Base-by-base conservation (phyloP, 495 filamentous ascomycete genomes). In the Pyrenopolyporus hunteri region DNA sequence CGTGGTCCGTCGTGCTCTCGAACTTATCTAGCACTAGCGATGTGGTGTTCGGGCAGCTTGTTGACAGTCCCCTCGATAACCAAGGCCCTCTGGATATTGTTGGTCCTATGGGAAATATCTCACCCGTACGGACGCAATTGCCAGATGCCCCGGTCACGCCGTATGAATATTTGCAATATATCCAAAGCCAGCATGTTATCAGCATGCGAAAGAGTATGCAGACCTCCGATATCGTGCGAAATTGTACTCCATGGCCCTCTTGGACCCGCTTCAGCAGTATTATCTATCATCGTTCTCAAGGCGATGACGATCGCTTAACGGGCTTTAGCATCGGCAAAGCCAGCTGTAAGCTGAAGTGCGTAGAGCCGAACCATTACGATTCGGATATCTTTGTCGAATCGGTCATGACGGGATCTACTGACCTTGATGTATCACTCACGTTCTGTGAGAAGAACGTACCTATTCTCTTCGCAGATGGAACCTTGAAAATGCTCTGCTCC, bases 251-350 rank as follows among this genome's bases (percentile, higher is more conserved):
- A 0, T 81, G 78, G 78, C 76, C 77, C 2, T 76, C 78, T 19
- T 81, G 78, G 78, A 76, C 75, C 4, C 76, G 76, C 1, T 78
- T 81, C 60, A 78, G 76, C 62, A 74, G 71, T 0, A 54, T 79
- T 8, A 71, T 81, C 2, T 75, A 75, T 37, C 78, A 80, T 40
- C 74, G 73, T 54, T 67, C 62, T 59, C 71, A 77, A 35, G 32
- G 25, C 29, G 57, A 59, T 20, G 51, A 53, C 11, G 40, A 35
- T 9, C 59, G 46, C 10, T 25, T 51, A 11, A 43, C 47, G 19
- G 72, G 76, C 44, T 79, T 80, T 48, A 68, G 71, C 44, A 70
- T 80, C 16, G 78, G 77, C 26, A 40, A 66, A 7, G 71, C 75
- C 1, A 44, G 60, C 17, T 79, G 76, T 64, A 72, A 71, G 48